Conservation (phyloP, 164 flowering plant species). For the Brasenia schreberi region DNA sequence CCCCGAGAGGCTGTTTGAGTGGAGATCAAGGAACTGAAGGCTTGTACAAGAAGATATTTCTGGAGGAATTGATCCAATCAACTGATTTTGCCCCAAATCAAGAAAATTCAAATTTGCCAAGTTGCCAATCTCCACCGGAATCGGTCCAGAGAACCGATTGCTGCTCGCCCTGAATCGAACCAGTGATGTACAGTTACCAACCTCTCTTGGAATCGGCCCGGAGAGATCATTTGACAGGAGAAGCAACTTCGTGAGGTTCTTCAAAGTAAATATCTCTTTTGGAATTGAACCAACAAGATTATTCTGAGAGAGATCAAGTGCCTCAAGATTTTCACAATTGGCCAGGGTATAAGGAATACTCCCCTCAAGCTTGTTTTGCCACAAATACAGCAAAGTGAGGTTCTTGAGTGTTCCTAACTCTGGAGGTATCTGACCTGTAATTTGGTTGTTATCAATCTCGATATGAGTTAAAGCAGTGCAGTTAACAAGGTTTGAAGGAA, state of each 20-base stretch:
- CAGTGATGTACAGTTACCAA: conserved; percentile 71
- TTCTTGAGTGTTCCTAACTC: conserved; percentile 46
- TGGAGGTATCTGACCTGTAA: conserved; percentile 70
- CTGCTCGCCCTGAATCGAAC: conserved; percentile 43
- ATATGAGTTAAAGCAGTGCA: conserved; percentile 53
- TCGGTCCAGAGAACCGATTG: conserved; percentile 52
- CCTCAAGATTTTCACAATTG: conserved; percentile 56
- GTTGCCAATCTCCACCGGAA: conserved; percentile 76
- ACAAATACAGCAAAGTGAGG: conserved; percentile 66
- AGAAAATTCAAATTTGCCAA: conserved; percentile 56
- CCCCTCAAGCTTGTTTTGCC: conserved; percentile 76
- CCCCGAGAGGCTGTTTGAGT: conserved; percentile 57
- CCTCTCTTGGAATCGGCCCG: conserved; percentile 67
- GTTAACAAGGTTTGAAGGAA: conserved; percentile 52
- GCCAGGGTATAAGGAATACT: conserved; percentile 56
- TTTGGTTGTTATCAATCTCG: conserved; percentile 70
- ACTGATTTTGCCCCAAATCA: conserved; percentile 56
- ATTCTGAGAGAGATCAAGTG: conserved; percentile 85
- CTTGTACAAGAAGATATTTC: conserved; percentile 47
- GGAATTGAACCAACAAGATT: conserved; percentile 60
- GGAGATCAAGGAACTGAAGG: conserved; percentile 76
- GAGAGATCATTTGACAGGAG: conserved; percentile 72
- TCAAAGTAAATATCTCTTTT: conserved; percentile 42
- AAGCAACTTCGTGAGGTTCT: conserved; percentile 71
- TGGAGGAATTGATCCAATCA: conserved; percentile 61